These are phyloP conservation scores for Aspergillus nomiae DNA, from an alignment of 2,329 filamentous ascomycete genomes.

Conservation along the genomic window DNA sequence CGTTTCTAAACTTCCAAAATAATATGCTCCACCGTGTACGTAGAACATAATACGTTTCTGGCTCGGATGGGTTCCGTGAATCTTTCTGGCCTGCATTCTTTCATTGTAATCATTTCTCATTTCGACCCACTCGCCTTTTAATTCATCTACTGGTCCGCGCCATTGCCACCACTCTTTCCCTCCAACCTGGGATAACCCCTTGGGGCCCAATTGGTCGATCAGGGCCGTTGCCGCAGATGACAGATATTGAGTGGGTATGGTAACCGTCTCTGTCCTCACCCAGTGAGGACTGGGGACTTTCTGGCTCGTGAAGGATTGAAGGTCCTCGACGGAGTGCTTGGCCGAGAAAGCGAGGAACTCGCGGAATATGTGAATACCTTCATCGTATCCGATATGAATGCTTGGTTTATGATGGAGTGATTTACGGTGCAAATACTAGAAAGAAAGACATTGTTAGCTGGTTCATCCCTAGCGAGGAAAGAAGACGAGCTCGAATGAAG, in stretches of 20 bases:
- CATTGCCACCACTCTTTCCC: conserved; percentile 90
- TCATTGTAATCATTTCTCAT: conserved; percentile 81
- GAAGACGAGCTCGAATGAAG: neutral
- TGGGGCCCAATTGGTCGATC: conserved; percentile 72
- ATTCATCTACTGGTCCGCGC: conserved; percentile 64
- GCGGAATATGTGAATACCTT: conserved; percentile 84
- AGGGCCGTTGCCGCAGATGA: conserved; percentile 67
- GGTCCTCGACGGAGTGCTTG: conserved; percentile 86
- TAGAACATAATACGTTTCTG: conserved; percentile 85
- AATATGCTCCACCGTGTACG: conserved; percentile 92
- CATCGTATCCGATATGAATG: conserved; percentile 89
- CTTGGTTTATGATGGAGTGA: conserved; percentile 77
- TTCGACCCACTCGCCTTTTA: conserved; percentile 94
- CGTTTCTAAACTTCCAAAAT: conserved; percentile 92
- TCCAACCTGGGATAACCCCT: conserved; percentile 74
- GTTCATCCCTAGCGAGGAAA: conserved; percentile 9
- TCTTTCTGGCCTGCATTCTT: conserved; percentile 57
- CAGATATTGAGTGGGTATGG: conserved; percentile 66
- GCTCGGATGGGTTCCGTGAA: conserved; percentile 49
- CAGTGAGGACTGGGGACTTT: conserved; percentile 88
- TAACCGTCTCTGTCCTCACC: conserved; percentile 74
- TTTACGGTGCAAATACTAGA: conserved; percentile 78
- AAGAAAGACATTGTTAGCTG: conserved; percentile 7
- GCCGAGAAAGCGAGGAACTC: conserved; percentile 83
- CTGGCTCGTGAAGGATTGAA: conserved; percentile 88